A percentile compares a stretch with the other conserved stretches of the same genome.
Conservation (phyloP, 2,329 filamentous ascomycete species). For the Trichoderma gracile region DNA sequence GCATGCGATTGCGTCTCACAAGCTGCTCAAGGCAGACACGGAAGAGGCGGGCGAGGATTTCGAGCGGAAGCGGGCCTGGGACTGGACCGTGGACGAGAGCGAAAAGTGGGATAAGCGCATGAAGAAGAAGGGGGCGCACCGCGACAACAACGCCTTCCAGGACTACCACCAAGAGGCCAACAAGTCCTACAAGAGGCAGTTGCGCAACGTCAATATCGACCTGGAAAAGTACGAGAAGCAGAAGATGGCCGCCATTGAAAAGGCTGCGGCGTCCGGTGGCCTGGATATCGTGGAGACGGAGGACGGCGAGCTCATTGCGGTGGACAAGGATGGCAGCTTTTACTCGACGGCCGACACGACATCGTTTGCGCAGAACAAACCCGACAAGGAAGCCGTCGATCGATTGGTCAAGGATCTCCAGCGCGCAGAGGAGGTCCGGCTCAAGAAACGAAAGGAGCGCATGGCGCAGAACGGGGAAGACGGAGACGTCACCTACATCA, state of each 20-base stretch:
- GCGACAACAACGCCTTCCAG: slow-evolving; percentile 85
- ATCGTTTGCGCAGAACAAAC: slow-evolving; percentile 80
- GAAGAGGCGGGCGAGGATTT: slow-evolving; percentile 87
- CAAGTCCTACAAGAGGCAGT: slow-evolving; percentile 91
- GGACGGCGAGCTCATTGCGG: slow-evolving; percentile 87
- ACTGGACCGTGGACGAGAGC: slow-evolving; percentile 94
- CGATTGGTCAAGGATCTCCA: slow-evolving; percentile 80
- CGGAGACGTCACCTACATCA: slow-evolving; percentile 96
- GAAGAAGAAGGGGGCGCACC: slow-evolving; percentile 78
- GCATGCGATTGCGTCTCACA: slow-evolving; percentile 85
- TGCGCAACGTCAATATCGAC: slow-evolving; percentile 74
- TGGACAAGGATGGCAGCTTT: slow-evolving; percentile 88
- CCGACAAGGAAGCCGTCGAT: slow-evolving; percentile 83
- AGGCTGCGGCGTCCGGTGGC: slow-evolving; percentile 78
- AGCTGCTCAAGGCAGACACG: slow-evolving; percentile 88
- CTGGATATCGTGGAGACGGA: slow-evolving; percentile 96
- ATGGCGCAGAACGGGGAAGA: slow-evolving; percentile 78
- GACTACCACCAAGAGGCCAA: slow-evolving; percentile 85
- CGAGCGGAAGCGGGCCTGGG: slow-evolving; percentile 96
- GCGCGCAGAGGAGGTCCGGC: slow-evolving; percentile 81
- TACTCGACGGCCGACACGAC: slow-evolving; percentile 86
- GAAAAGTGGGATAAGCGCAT: slow-evolving; percentile 91
- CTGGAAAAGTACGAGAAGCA: slow-evolving; percentile 83
- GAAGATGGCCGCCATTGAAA: slow-evolving; percentile 81
- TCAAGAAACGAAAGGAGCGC: slow-evolving; percentile 84